Evolutionary conservation across 106 monocot species (phyloP), one percentile per base, ranked within the genome.

Genomic region (Apostasia shenzhenica): DNA sequence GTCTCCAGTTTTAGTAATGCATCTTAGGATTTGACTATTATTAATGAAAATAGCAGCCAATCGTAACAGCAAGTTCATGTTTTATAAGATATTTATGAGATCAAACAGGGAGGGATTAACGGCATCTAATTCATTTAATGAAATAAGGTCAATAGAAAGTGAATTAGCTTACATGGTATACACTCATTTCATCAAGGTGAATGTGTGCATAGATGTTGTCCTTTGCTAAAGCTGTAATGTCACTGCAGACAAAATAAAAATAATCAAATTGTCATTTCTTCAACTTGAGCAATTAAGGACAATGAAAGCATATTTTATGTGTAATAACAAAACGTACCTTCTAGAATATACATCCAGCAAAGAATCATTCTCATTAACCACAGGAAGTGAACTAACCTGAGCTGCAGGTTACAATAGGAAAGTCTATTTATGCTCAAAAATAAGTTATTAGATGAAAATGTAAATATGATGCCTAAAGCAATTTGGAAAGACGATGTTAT

Each of bases 221-320:
- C 77, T 92, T 97, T 53, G 97, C 97, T 69, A 97, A 75, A 69
- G 97, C 82, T 39, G 97, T 97, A 52, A 97, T 97, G 76, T 97
- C 97, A 87, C 97, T 97, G 79, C 54, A 54, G n/a, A 79, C 50
- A 52, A 44, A 66, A 72, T n/a, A 68, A 8, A 45, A 59, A 44
- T 26, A 54, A 41, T 44, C 0, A 61, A 68, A 43, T 39, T 40
- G 6, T 56, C 14, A 61, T 37, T 50, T 62, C 50, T n/a, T 12
- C 37, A 10, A 52, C 52, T 6, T 6, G 10, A 52, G 10, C 52
- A 52, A 4, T 10, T 26, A 26, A 26, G 26, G 26, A 26, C 26
- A 26, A 26, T 26, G 26, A 0, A 39, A 50, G 2, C 12, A 51
- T n/a, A 39, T 50, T 37, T 56, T 11, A 13, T 42, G 10, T 62